Evolutionary conservation across 31 red algal genomes (phyloP).

Genomic region (Endocladia muricata): DNA sequence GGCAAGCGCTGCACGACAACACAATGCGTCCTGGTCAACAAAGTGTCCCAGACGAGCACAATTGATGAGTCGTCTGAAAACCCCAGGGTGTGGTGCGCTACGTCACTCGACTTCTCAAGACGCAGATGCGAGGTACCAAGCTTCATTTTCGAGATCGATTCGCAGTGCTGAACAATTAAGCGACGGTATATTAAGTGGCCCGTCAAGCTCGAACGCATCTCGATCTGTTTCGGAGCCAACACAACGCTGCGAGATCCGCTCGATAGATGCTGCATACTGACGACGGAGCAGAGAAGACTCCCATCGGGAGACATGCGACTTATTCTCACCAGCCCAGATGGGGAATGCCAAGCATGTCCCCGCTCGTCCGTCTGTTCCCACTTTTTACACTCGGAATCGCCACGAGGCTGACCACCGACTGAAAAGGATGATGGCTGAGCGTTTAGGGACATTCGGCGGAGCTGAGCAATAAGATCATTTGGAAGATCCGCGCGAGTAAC

Average conservation of each 20-base stretch:
- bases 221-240: slow-evolving; percentile 44
- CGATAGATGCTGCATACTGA: neutral
- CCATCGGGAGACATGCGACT: slow-evolving; percentile 68
- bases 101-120: slow-evolving; percentile 54
- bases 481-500: slow-evolving; percentile 58
- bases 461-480: slow-evolving; percentile 23
- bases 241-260: neutral
- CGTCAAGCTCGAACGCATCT: slow-evolving; percentile 63
- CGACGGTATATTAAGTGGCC: slow-evolving; percentile 51
- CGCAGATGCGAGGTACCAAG: no score
- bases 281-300: slow-evolving; percentile 51
- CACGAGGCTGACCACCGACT: neutral
- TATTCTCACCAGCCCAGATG: slow-evolving; percentile 18
- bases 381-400: neutral
- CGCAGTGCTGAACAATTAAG: neutral
- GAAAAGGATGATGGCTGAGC: neutral
- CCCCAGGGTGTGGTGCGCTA: slow-evolving; percentile 24
- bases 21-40: slow-evolving; percentile 3
- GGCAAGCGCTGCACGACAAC: slow-evolving; percentile 26
- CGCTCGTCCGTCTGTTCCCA: neutral
- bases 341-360: neutral
- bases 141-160: slow-evolving; percentile 1
- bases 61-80: slow-evolving; percentile 65
- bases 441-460: no score
- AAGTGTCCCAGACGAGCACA: slow-evolving; percentile 55